These are phyloP conservation scores for Porphyridium purpureum DNA, from an alignment of 23 red algal genomes.

Conservation along the genomic window DNA sequence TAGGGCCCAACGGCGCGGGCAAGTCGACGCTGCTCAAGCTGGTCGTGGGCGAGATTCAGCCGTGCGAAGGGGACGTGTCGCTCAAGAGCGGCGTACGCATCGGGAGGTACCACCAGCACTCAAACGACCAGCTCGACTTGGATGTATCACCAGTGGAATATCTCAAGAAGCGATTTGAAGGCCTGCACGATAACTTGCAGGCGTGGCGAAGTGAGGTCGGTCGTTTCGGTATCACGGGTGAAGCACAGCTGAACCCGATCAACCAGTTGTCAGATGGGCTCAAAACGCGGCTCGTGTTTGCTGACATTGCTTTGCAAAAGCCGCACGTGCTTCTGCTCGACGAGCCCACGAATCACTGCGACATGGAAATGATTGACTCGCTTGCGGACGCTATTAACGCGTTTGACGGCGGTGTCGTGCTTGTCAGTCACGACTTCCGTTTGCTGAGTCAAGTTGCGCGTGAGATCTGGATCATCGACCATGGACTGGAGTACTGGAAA, in stretches of 20 bases:
- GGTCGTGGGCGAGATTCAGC: constrained; percentile 44
- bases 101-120: constrained; percentile 81
- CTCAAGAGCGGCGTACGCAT: constrained; percentile 61
- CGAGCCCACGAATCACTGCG: constrained; percentile 89
- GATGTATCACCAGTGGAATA: constrained; percentile 61
- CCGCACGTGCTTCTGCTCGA: constrained; percentile 91
- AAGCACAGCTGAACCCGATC: constrained; percentile 55
- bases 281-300: constrained; percentile 90
- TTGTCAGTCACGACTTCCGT: constrained; percentile 91
- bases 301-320: constrained; percentile 72
- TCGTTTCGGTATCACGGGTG: constrained; percentile 57
- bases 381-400: constrained; percentile 72
- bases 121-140: constrained; percentile 56
- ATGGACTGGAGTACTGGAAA: no score
- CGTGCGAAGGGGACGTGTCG: constrained; percentile 57
- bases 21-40: constrained; percentile 93
- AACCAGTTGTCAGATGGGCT: constrained; percentile 63
- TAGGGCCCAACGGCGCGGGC: constrained; percentile 92
- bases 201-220: constrained; percentile 50
- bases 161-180: constrained; percentile 34
- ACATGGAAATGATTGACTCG: constrained; percentile 83
- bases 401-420: constrained; percentile 87
- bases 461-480: constrained; percentile 97
- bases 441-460: constrained; percentile 59
- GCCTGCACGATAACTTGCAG: constrained; percentile 45